Percentiles rank a stretch among this genome's conserved stretches.
phyloP scores from a whole-genome alignment of 106 monocot species.

The Chionographis japonica region DNA sequence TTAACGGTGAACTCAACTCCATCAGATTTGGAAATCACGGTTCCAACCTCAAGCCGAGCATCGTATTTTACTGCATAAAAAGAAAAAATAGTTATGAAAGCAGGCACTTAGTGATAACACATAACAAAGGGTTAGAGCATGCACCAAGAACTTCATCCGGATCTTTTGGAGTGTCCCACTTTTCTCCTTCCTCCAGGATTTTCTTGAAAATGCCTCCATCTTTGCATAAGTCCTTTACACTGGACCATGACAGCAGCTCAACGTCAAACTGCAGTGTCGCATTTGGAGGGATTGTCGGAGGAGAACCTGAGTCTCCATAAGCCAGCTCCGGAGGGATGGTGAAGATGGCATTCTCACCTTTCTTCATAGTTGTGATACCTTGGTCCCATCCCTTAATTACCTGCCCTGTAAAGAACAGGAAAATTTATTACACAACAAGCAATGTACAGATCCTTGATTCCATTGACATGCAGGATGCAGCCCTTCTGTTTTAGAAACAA shows the following conservation, averaged over 20 bases:
- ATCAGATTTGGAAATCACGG: slow-evolving; percentile 33
- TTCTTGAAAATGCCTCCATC: slow-evolving; percentile 45
- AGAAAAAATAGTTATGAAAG: not conserved
- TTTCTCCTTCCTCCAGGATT: slow-evolving; percentile 33
- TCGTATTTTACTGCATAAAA: slow-evolving; percentile 34
- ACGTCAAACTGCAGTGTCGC: slow-evolving; percentile 46
- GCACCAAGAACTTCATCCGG: slow-evolving; percentile 39
- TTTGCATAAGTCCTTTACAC: slow-evolving; percentile 36
- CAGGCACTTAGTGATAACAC: not conserved
- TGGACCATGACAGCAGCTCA: slow-evolving; percentile 43
- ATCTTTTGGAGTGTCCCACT: slow-evolving; percentile 50
- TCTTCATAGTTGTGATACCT: slow-evolving; percentile 45
- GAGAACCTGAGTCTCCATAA: slow-evolving; percentile 41
- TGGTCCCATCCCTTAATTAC: slow-evolving; percentile 53
- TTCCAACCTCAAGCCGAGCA: slow-evolving; percentile 39
- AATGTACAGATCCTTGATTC: too few relatives aligned
- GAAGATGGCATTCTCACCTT: slow-evolving; percentile 41
- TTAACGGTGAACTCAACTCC: slow-evolving; percentile 45
- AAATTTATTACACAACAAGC: too few relatives aligned
- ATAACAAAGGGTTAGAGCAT: not conserved
- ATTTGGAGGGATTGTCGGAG: slow-evolving; percentile 36
- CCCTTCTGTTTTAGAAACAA: too few relatives aligned
- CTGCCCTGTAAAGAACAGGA: too few relatives aligned
- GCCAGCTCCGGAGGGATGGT: slow-evolving; percentile 41
- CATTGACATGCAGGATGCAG: not conserved